Evolutionary conservation across 176 grass and related monocot species (phyloP).

Genomic region (Avena sativa): DNA sequence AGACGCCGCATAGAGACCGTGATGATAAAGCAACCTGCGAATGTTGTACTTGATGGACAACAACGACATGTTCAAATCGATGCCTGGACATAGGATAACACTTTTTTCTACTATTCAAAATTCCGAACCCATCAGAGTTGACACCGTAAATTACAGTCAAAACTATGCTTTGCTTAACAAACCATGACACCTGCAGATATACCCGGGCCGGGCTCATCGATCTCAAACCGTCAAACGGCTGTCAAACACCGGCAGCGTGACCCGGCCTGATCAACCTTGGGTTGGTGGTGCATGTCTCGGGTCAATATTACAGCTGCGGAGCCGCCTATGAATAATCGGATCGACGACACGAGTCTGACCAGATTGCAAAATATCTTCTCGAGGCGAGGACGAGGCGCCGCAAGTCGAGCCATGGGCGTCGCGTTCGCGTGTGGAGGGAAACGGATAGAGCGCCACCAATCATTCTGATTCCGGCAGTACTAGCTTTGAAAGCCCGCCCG

Average conservation of each 20-base stretch:
- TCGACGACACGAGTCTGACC: background rate
- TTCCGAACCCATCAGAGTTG: background rate
- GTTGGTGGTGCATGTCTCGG: background rate
- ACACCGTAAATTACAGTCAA: too few relatives aligned
- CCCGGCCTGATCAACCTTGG: background rate
- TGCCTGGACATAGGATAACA: background rate
- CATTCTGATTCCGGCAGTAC: background rate
- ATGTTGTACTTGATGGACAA: conserved; percentile 1
- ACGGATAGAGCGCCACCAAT: background rate
- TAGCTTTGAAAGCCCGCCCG: background rate
- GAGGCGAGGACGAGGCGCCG: background rate
- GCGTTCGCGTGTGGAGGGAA: background rate
- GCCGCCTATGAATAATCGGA: background rate
- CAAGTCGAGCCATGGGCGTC: background rate
- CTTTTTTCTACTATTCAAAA: background rate
- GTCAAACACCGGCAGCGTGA: background rate
- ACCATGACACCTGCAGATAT: too few relatives aligned
- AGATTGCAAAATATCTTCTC: background rate
- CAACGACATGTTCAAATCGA: background rate
- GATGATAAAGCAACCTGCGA: background rate
- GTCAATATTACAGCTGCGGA: background rate
- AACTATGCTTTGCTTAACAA: background rate
- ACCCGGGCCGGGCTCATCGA: too few relatives aligned
- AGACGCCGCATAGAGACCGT: background rate
- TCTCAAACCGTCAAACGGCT: too few relatives aligned